Evolutionary conservation across 2,329 filamentous ascomycete species (phyloP).

Genomic region (Fusarium longipes): DNA sequence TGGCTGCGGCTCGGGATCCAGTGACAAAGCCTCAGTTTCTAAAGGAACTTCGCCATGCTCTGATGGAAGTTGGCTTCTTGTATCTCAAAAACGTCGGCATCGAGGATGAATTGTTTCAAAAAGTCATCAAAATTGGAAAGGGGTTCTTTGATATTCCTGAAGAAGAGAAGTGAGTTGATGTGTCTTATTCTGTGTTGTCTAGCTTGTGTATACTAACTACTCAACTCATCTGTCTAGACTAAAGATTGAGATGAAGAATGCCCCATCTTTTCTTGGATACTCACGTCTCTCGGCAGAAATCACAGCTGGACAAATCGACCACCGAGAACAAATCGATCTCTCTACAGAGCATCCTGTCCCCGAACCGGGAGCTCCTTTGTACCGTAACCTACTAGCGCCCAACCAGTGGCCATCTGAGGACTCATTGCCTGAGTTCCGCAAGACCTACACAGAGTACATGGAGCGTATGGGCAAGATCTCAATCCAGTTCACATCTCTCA

Average conservation of each 20-base stretch:
- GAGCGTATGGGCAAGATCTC: constrained; percentile 77
- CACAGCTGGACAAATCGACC: constrained; percentile 80
- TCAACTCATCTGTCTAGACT: constrained; percentile 55
- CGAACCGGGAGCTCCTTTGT: constrained; percentile 69
- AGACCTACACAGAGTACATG: constrained; percentile 80
- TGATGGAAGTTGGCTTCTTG: constrained; percentile 89
- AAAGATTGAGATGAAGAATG: constrained; percentile 79
- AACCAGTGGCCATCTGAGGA: constrained; percentile 80
- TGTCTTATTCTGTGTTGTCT: background rate
- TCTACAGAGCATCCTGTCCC: constrained; percentile 81
- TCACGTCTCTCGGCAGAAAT: constrained; percentile 73
- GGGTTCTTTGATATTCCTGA: constrained; percentile 80
- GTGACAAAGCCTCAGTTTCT: constrained; percentile 79
- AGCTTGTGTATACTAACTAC: background rate
- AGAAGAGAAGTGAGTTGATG: constrained; percentile 73
- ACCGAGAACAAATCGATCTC: constrained; percentile 88
- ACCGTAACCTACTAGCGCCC: constrained; percentile 80
- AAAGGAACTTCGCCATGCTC: constrained; percentile 74
- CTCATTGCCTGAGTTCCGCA: constrained; percentile 74
- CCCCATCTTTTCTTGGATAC: constrained; percentile 77
- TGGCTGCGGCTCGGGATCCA: constrained; percentile 72
- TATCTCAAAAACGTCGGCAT: constrained; percentile 86
- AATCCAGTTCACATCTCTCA: constrained; percentile 79
- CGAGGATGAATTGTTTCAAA: constrained; percentile 69
- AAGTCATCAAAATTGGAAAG: constrained; percentile 75